Conservation (phyloP, 306 rosid genomes). For the Sesbania bispinosa region DNA sequence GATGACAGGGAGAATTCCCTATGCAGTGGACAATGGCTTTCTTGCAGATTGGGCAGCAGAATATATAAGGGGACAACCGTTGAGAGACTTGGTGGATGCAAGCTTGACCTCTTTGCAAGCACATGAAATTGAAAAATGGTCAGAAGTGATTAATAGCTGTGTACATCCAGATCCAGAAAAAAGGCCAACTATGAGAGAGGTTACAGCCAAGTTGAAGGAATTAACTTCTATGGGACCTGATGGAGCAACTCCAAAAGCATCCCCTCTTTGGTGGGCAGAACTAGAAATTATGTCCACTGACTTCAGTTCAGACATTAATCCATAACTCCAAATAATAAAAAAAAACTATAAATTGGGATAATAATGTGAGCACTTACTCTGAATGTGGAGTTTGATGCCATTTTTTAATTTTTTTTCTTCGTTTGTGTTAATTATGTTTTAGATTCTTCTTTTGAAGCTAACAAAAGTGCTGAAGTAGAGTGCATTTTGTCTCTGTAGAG, state of each 20-base stretch:
- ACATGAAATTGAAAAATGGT: slow-evolving; percentile 51
- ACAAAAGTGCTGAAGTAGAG: slow-evolving; percentile 12
- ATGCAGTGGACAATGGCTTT: slow-evolving; percentile 47
- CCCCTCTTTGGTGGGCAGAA: slow-evolving; percentile 99
- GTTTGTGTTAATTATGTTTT: neutral
- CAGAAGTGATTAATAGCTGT: slow-evolving; percentile 51
- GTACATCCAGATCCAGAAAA: slow-evolving; percentile 46
- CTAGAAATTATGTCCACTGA: slow-evolving; percentile 74
- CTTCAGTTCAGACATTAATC: slow-evolving; percentile 35
- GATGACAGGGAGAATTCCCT: slow-evolving; percentile 68
- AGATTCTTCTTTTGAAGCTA: slow-evolving; percentile 19
- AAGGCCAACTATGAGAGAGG: slow-evolving; percentile 61
- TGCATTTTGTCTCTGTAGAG: neutral
- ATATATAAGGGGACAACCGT: slow-evolving; percentile 50
- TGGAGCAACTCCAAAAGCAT: slow-evolving; percentile 68
- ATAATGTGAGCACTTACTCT: slow-evolving; percentile 2
- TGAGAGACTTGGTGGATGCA: slow-evolving; percentile 69
- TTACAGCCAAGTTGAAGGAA: slow-evolving; percentile 53
- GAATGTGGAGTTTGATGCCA: slow-evolving; percentile 27
- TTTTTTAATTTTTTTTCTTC: neutral
- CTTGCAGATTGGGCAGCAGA: slow-evolving; percentile 59
- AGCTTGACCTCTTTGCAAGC: slow-evolving; percentile 45
- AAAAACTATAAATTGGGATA: neutral
- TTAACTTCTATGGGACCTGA: slow-evolving; percentile 76
- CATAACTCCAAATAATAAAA: neutral